A percentile compares a stretch with the other conserved stretches of the same genome.
Conservation (phyloP, 129 eudicot genomes). For the Rutidosis leptorrhynchoides region DNA sequence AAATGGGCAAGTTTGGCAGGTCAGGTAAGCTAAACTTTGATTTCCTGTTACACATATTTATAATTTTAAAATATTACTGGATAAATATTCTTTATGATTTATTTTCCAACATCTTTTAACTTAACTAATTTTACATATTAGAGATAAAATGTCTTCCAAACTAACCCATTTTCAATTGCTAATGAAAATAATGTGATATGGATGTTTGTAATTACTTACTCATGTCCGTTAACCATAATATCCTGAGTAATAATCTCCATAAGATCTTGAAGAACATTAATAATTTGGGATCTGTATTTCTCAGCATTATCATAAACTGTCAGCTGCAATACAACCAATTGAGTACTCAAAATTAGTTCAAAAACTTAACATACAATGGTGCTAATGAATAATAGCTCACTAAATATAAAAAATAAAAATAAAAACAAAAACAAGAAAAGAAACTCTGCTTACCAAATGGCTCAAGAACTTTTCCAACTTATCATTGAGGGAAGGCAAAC, state of each 20-base stretch:
- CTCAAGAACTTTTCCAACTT: slow-evolving; percentile 77
- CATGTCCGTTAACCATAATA: slow-evolving; percentile 68
- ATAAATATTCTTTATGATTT: too few relatives aligned
- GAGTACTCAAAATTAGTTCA: slow-evolving; percentile 10
- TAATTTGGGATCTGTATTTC: slow-evolving; percentile 51
- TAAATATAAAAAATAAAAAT: neutral
- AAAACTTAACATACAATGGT: neutral
- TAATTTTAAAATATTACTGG: too few relatives aligned
- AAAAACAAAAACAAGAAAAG: neutral
- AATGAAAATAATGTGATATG: slow-evolving; percentile 15
- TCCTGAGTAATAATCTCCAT: slow-evolving; percentile 81
- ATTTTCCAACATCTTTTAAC: too few relatives aligned
- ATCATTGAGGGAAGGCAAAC: slow-evolving; percentile 74
- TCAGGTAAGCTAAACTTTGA: too few relatives aligned
- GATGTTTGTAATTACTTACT: slow-evolving; percentile 45
- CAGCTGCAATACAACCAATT: slow-evolving; percentile 37
- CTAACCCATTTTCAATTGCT: neutral
- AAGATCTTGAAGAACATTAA: slow-evolving; percentile 85
- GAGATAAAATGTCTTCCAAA: slow-evolving; percentile 5
- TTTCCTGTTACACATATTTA: too few relatives aligned
- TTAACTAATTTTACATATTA: neutral
- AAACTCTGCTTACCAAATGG: slow-evolving; percentile 52
- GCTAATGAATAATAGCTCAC: slow-evolving; percentile 5
- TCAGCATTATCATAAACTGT: slow-evolving; percentile 51
- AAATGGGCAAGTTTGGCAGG: neutral